Percentiles rank a stretch among this genome's conserved stretches.
phyloP scores from a whole-genome alignment of 768 basidiomycete species.

The Phallus indusiatus region DNA sequence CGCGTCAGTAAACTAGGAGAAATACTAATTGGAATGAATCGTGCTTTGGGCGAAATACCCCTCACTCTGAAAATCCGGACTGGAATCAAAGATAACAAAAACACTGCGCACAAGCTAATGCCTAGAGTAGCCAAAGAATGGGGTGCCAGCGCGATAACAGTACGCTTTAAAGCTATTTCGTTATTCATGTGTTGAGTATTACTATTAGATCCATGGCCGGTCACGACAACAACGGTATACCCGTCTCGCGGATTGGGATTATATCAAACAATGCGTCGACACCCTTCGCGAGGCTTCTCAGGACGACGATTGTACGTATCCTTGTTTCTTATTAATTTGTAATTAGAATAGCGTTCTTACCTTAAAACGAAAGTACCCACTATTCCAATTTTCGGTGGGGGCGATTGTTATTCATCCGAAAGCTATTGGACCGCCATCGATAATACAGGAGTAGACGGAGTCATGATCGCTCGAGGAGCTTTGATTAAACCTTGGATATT shows the following conservation, averaged over 20 bases:
- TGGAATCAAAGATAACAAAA: slow-evolving; percentile 82
- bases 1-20: slow-evolving; percentile 72
- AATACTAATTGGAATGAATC: slow-evolving; percentile 86
- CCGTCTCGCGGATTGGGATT: slow-evolving; percentile 88
- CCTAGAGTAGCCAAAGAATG: slow-evolving; percentile 54
- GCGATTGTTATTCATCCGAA: slow-evolving; percentile 85
- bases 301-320: slow-evolving; percentile 57
- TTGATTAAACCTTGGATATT: slow-evolving; percentile 96
- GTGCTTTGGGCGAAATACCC: slow-evolving; percentile 82
- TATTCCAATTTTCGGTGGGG: slow-evolving; percentile 94
- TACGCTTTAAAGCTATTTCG: slow-evolving; percentile 18
- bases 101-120: slow-evolving; percentile 86
- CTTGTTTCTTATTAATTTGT: neutral
- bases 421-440: slow-evolving; percentile 75
- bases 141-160: slow-evolving; percentile 46
- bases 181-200: slow-evolving; percentile 34
- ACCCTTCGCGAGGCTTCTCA: slow-evolving; percentile 62
- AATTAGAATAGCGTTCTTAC: neutral
- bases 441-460: slow-evolving; percentile 78
- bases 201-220: slow-evolving; percentile 79
- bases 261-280: slow-evolving; percentile 80
- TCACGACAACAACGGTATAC: slow-evolving; percentile 93
- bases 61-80: slow-evolving; percentile 88
- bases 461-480: slow-evolving; percentile 93
- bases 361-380: slow-evolving; percentile 51